These are phyloP conservation scores for Chlorella variabilis DNA, from an alignment of 163 green algal genomes.

Conservation along the genomic window DNA sequence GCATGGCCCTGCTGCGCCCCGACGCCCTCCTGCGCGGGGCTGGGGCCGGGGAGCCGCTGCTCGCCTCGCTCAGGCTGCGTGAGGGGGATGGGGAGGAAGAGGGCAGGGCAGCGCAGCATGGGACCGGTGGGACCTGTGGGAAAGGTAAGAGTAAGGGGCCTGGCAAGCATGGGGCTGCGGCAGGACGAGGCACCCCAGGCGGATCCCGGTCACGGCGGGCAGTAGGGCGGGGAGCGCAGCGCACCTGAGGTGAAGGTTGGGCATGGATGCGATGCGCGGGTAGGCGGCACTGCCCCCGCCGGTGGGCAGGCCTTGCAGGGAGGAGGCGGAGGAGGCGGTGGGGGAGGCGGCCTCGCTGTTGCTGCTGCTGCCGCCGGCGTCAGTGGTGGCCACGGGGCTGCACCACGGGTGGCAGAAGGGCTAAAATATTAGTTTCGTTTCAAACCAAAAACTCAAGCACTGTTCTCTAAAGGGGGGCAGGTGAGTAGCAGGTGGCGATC, in stretches of 20 bases:
- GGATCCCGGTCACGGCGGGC: too few relatives aligned
- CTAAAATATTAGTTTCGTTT: neutral
- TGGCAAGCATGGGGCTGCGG: too few relatives aligned
- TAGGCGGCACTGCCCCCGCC: neutral
- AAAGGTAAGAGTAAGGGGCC: too few relatives aligned
- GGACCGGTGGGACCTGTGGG: too few relatives aligned
- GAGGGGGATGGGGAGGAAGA: neutral
- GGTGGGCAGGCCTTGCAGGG: neutral
- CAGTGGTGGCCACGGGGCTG: neutral
- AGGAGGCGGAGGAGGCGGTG: neutral
- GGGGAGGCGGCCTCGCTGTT: neutral
- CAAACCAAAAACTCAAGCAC: too few relatives aligned
- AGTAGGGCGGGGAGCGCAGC: too few relatives aligned
- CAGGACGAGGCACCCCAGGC: too few relatives aligned
- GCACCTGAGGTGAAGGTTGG: conserved; percentile 35
- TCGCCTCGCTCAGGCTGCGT: neutral
- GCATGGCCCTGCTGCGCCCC: neutral
- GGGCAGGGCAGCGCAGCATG: too few relatives aligned
- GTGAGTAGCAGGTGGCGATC: too few relatives aligned
- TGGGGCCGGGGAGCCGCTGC: neutral
- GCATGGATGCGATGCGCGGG: conserved; percentile 38
- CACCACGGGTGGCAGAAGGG: neutral
- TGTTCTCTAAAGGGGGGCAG: too few relatives aligned
- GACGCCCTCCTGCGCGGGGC: neutral
- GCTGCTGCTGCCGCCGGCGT: neutral